Conservation (phyloP, 495 filamentous ascomycete species). For the Talaromyces thailandensis region DNA sequence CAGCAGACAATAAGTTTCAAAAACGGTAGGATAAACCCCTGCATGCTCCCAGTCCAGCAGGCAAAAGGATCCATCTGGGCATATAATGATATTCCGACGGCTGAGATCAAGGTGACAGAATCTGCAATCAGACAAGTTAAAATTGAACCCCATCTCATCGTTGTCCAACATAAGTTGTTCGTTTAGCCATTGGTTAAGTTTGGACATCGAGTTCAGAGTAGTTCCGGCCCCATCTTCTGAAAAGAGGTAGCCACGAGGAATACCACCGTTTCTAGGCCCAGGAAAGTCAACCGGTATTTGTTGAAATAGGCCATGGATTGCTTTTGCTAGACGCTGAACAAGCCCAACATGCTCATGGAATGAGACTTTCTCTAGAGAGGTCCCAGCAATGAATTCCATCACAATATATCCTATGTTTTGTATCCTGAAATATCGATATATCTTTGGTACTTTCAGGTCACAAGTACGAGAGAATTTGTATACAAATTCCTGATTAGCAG, state of each 20-base stretch:
- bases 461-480: too few relatives aligned
- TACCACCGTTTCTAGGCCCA: conserved; percentile 1
- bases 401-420: too few relatives aligned
- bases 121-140: background rate
- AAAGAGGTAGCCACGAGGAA: conserved; percentile 1
- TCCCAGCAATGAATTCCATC: too few relatives aligned
- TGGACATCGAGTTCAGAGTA: background rate
- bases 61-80: conserved; percentile 1
- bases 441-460: too few relatives aligned
- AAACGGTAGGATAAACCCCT: conserved; percentile 2
- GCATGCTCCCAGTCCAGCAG: conserved; percentile 7
- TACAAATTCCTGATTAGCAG: background rate
- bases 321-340: too few relatives aligned
- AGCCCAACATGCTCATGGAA: too few relatives aligned
- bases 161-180: background rate
- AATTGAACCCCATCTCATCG: background rate
- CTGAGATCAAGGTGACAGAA: conserved; percentile 6
- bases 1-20: conserved; percentile 3
- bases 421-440: too few relatives aligned
- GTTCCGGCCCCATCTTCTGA: conserved; percentile 3
- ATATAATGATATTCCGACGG: conserved; percentile 1
- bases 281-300: too few relatives aligned
- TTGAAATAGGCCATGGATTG: too few relatives aligned
- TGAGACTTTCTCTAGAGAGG: too few relatives aligned
- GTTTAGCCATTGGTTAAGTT: conserved; percentile 3